Base-by-base conservation (phyloP, 2,329 filamentous ascomycete genomes). In the Pseudogymnoascus sp. region DNA sequence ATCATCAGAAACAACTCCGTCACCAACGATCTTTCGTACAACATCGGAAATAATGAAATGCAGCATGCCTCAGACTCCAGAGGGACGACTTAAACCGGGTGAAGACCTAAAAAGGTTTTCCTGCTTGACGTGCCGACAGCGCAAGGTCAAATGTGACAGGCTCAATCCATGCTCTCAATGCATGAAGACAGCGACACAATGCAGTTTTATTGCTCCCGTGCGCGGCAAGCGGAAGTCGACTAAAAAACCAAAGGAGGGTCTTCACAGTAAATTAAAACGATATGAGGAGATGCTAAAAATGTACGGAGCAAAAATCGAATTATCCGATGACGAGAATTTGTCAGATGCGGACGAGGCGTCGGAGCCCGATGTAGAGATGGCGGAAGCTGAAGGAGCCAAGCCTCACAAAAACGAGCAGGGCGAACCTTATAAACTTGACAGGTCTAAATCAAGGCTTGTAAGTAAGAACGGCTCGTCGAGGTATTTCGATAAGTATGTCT, bases 131-230 rank as follows among this genome's bases (percentile, higher is more conserved):
- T 78, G 76, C 63, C 70, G 75, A 39, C 72, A 73, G 26, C 71
- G 76, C 21, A 78, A 78, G 64, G 72, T 78, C 61, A 78, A 73
- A 60, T 80, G 78, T 65, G 74, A 80, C 65, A 73, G 73, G 45
- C 65, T 65, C 12, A 67, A 70, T 1, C 77, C 77, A 0, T 81
- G 78, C 62, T 74, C 74, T 6, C 80, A 79, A 64, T 80, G 78
- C 61, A 62, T 68, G 39, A 80, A 76, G 63, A 70, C 76, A 1
- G 65, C 68, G 16, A 68, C 68, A 16, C 69, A 74, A 64, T 78
- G 76, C 64, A 68, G 71, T 23, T 78, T 69, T 52, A 62, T 61
- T 19, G 31, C 61, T 23, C 71, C 71, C 8, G 66, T 69, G 37
- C 69, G 71, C 26, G 70, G 70, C 4, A 72, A 70, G 65, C 68